phyloP scores from a whole-genome alignment of 2,329 filamentous ascomycete genomes.

The Sporothrix protearum region DNA sequence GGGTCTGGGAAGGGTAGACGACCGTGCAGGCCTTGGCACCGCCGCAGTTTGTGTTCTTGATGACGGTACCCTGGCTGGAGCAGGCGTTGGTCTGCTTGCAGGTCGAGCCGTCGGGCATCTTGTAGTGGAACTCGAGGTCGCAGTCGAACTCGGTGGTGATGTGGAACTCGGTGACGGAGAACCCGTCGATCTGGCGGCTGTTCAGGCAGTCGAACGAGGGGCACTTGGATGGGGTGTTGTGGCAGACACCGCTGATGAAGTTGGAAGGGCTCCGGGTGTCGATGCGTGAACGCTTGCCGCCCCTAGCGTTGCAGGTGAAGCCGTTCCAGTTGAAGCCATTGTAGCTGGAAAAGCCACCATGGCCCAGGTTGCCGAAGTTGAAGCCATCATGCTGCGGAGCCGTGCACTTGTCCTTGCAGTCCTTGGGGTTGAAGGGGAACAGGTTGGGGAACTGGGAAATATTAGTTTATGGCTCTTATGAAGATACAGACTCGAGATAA shows the following conservation, averaged over 20 bases:
- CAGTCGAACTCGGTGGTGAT: constrained; percentile 71
- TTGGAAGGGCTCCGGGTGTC: constrained; percentile 50
- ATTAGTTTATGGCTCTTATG: no score
- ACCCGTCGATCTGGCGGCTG: constrained; percentile 49
- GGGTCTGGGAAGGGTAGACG: constrained; percentile 57
- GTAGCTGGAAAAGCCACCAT: constrained; percentile 62
- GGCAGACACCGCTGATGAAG: constrained; percentile 57
- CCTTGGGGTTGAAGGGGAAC: constrained; percentile 60
- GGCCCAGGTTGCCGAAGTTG: constrained; percentile 62
- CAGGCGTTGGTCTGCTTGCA: constrained; percentile 77
- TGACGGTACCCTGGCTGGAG: constrained; percentile 61
- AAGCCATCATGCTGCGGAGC: constrained; percentile 67
- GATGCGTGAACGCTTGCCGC: constrained; percentile 51
- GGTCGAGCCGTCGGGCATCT: constrained; percentile 73
- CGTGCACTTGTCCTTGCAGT: constrained; percentile 74
- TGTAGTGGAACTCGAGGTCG: constrained; percentile 80
- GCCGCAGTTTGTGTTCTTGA: constrained; percentile 87
- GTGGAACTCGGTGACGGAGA: constrained; percentile 73
- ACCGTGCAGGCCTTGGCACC: constrained; percentile 80
- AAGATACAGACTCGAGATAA: no score
- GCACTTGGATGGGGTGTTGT: constrained; percentile 44
- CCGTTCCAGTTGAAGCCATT: constrained; percentile 71
- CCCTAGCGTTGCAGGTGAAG: constrained; percentile 63
- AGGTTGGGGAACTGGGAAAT: background rate
- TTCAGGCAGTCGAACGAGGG: constrained; percentile 56